Conservation (phyloP, 305 asterid species). For the Fraxinus baroniana region DNA sequence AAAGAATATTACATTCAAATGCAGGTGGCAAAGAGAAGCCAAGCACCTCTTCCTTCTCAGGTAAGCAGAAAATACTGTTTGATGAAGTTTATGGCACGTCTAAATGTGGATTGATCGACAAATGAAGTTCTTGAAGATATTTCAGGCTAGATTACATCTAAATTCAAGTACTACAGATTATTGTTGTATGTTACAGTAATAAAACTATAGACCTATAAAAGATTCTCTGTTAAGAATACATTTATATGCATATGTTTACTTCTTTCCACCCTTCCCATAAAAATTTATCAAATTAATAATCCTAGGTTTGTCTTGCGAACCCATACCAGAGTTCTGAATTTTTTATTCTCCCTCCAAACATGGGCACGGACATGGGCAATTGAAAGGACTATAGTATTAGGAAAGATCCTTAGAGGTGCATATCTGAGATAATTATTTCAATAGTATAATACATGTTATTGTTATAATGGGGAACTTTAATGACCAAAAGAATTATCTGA, state of each 20-base stretch:
- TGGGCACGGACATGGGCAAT: neutral
- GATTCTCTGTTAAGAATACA: neutral
- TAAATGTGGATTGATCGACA: neutral
- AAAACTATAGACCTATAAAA: neutral
- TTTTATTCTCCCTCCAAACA: neutral
- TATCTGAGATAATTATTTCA: neutral
- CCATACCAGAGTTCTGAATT: neutral
- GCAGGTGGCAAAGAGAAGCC: constrained; percentile 99
- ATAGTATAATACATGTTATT: neutral
- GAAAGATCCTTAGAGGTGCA: neutral
- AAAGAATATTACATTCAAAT: constrained; percentile 93
- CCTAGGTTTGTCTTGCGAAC: neutral
- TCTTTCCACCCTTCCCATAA: neutral
- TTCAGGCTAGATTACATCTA: neutral
- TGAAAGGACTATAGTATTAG: neutral
- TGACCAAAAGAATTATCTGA: neutral
- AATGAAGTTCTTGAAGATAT: neutral
- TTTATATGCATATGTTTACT: neutral
- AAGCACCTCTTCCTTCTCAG: constrained; percentile 88
- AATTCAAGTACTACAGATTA: neutral
- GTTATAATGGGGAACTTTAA: neutral
- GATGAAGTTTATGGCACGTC: neutral
- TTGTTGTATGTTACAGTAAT: neutral
- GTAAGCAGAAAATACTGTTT: constrained; percentile 34
- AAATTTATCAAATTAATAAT: neutral